These are phyloP conservation scores for Calvatia gigantea DNA, from an alignment of 768 basidiomycete species.

Conservation along the genomic window DNA sequence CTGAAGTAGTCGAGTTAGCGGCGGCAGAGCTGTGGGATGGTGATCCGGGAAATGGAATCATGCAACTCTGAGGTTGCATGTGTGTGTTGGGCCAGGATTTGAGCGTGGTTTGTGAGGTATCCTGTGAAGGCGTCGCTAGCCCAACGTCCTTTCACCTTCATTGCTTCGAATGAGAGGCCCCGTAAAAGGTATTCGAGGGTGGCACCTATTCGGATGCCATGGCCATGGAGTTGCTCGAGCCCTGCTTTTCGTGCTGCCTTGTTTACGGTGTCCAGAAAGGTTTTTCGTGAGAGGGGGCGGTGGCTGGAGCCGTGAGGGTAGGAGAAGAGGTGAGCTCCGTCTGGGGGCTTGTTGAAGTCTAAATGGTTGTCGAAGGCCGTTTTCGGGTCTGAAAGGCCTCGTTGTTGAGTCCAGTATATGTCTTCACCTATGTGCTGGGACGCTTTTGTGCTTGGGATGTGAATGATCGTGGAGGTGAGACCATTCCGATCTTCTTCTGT, in stretches of 20 bases:
- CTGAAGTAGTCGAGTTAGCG: no score
- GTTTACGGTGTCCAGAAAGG: conserved; percentile 20
- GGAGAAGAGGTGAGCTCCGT: conserved; percentile 13
- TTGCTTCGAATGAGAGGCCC: conserved; percentile 29
- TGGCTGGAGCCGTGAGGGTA: neutral
- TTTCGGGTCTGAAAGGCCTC: conserved; percentile 16
- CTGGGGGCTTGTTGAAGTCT: conserved; percentile 19
- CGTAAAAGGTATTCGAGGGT: conserved; percentile 34
- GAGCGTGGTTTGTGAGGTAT: conserved; percentile 15
- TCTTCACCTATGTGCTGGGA: neutral
- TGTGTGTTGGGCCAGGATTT: conserved; percentile 18
- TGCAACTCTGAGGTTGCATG: neutral
- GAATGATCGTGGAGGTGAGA: conserved; percentile 21
- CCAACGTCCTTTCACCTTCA: conserved; percentile 31
- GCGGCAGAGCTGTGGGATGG: no score
- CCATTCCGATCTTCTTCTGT: conserved; percentile 21
- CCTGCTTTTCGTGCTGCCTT: conserved; percentile 12
- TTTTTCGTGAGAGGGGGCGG: conserved; percentile 22
- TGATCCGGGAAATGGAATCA: neutral
- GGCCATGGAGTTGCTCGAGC: conserved; percentile 17
- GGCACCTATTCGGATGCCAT: conserved; percentile 23
- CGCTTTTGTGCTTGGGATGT: conserved; percentile 26
- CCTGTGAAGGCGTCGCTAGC: conserved; percentile 10
- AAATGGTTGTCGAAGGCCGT: conserved; percentile 21
- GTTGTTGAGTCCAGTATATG: conserved; percentile 15